These are phyloP conservation scores for Inonotus obliquus DNA, from an alignment of 1,284 basidiomycete species.

Conservation along the genomic window DNA sequence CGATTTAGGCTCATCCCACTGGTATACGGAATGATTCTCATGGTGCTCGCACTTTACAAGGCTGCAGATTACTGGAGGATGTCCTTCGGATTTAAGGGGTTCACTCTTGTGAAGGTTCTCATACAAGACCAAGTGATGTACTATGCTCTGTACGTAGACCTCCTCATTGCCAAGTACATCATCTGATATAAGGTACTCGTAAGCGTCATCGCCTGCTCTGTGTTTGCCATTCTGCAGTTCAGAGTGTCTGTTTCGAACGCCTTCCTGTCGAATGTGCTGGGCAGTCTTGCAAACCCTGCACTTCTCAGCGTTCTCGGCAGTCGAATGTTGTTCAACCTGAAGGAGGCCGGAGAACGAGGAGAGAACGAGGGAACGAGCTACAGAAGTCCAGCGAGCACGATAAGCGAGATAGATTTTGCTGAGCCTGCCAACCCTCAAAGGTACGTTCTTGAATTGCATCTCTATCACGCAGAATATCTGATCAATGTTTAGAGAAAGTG, in stretches of 20 bases:
- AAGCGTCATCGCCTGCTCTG: background rate
- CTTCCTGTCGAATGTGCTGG: background rate
- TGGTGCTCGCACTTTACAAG: conserved; percentile 4
- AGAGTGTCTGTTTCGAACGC: background rate
- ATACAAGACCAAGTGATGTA: conserved; percentile 7
- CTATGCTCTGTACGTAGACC: background rate
- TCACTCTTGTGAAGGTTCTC: conserved; percentile 5
- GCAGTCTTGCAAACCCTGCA: background rate
- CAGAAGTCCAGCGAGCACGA: background rate
- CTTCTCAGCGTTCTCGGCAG: conserved; percentile 3
- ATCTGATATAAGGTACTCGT: background rate
- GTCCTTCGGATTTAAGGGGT: background rate
- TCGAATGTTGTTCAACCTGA: conserved; percentile 9
- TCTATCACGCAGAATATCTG: background rate
- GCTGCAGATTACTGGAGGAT: conserved; percentile 7
- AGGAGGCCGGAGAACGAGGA: conserved; percentile 2
- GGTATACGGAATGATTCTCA: background rate
- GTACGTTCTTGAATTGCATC: background rate
- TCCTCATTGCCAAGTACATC: background rate
- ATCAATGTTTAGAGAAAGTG: no score
- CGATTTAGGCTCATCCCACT: background rate
- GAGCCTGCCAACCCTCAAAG: background rate
- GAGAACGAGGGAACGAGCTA: conserved; percentile 10
- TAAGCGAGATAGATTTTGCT: background rate
- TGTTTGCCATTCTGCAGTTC: background rate